Conservation (phyloP, 495 filamentous ascomycete genomes). For the Cairneyella variabilis region DNA sequence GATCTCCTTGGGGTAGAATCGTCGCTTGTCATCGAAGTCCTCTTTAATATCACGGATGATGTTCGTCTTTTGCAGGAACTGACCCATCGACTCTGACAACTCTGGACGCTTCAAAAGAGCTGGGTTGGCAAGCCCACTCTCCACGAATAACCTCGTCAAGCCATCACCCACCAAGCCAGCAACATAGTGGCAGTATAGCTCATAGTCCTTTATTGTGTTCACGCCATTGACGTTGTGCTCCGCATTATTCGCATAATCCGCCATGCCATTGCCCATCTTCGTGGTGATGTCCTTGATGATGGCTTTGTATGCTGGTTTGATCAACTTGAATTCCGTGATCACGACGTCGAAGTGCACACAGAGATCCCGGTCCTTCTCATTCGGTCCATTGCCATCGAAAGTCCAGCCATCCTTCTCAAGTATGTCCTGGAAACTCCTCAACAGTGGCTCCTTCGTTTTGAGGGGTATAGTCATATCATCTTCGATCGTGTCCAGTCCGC, state of each 20-base stretch:
- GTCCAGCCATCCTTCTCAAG: slow-evolving; percentile 86
- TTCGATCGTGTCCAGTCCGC: slow-evolving; percentile 93
- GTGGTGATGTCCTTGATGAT: slow-evolving; percentile 94
- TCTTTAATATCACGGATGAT: slow-evolving; percentile 95
- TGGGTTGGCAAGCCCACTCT: slow-evolving; percentile 81
- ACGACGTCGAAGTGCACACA: slow-evolving; percentile 88
- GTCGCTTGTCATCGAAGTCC: slow-evolving; percentile 78
- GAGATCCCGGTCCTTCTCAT: slow-evolving; percentile 91
- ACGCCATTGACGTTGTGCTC: slow-evolving; percentile 75
- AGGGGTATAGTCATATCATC: slow-evolving; percentile 93
- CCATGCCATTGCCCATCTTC: slow-evolving; percentile 98
- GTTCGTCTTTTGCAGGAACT: slow-evolving; percentile 96
- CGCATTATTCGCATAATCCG: slow-evolving; percentile 83
- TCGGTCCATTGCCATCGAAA: slow-evolving; percentile 76
- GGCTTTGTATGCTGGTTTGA: slow-evolving; percentile 76
- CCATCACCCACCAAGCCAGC: slow-evolving; percentile 96
- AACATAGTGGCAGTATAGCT: slow-evolving; percentile 95
- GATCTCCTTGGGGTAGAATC: slow-evolving; percentile 93
- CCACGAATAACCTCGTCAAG: slow-evolving; percentile 85
- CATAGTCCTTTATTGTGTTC: slow-evolving; percentile 81
- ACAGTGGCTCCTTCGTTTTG: slow-evolving; percentile 76
- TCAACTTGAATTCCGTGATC: slow-evolving; percentile 80
- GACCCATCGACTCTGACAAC: slow-evolving; percentile 92
- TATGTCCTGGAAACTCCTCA: slow-evolving; percentile 74
- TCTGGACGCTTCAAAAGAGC: slow-evolving; percentile 71